A percentile compares a stretch with the other conserved stretches of the same genome.
These are phyloP conservation scores for Capsella rubella DNA, from an alignment of 441 rosid genomes.

Conservation along the genomic window DNA sequence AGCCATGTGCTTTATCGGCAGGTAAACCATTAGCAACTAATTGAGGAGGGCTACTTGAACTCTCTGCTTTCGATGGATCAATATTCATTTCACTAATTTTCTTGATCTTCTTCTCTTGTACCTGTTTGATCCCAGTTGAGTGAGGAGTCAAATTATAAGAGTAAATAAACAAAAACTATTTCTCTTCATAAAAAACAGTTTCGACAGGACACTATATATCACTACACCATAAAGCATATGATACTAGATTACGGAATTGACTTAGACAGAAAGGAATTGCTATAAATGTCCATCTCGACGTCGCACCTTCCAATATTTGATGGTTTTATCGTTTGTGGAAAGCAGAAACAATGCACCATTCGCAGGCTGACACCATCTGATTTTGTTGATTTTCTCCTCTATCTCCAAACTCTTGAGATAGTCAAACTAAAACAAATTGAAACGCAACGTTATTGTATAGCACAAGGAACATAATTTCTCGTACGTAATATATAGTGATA, in stretches of 20 bases:
- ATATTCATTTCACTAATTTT: conserved; percentile 89
- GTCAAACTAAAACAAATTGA: conserved; percentile 71
- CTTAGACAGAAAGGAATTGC: not conserved
- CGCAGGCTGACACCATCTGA: conserved; percentile 96
- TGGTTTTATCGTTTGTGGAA: conserved; percentile 97
- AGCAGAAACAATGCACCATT: conserved; percentile 91
- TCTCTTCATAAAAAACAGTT: conserved; percentile 5
- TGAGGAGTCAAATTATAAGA: conserved; percentile 12
- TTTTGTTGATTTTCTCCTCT: conserved; percentile 98
- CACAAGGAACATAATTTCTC: conserved; percentile 15
- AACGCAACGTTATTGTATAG: conserved; percentile 32
- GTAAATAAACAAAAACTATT: conserved; percentile 16
- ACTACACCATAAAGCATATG: conserved; percentile 8
- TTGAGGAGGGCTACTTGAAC: conserved; percentile 52
- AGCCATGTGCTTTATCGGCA: conserved; percentile 49
- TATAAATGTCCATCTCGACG: conserved; percentile 4
- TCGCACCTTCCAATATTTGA: conserved; percentile 93
- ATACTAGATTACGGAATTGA: conserved; percentile 3
- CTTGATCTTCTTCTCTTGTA: conserved; percentile 96
- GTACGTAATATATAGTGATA: conserved; percentile 19
- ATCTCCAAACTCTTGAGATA: conserved; percentile 99
- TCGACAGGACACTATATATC: conserved; percentile 13
- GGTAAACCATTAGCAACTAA: conserved; percentile 72
- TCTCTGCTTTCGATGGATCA: conserved; percentile 69
- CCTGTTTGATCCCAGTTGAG: conserved; percentile 55